Base-by-base conservation (phyloP, 805 yeast species). In the Saccharomycopsis javanensis region DNA sequence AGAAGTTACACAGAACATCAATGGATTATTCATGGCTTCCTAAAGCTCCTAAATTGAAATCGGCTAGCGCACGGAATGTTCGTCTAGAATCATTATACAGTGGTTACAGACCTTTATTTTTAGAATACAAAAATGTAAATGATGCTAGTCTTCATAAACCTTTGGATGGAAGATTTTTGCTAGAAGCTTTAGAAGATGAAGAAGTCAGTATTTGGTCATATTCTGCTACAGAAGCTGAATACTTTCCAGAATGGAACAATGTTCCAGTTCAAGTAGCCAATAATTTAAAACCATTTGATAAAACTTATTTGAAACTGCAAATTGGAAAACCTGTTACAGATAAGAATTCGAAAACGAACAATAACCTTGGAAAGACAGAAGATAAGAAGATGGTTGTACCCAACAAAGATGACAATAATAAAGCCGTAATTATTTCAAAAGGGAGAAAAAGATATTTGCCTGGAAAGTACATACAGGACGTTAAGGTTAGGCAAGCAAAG, bases 41-140 rank as follows among this genome's bases (percentile, higher is more conserved):
- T 16, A 57, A 60, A 37, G 62, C 62, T n/a, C 62, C 62, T 13
- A 57, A 57, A 28, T 50, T 60, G 37, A 55, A 53, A 27, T 30
- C 54, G 8, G 55, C 55, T 27, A 30, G 57, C 10, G 37, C 54
- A 20, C 51, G 56, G 5, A 58, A 60, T 4, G 38, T 60, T 15
- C 52, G 57, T 11, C 15, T 60, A 4, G 53, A 60, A 18, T 35
- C 59, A 1, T 42, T 60, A 18, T 60, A 50, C 50, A 55, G 59
- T 35, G 62, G 62, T 5, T 60, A 60, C 50, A 38, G 62, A 34
- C 62, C 62, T 4, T 18, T 60, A 35, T 60, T 60, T 48, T 27
- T 60, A 33, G 35, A 55, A 33, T 53, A 59, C 50, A 52, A 46
- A 23, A 25, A 48, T 6, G 23, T 20, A 1, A 42, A 42, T 42